phyloP scores from a whole-genome alignment of 1,139 yeast genomes.

The Barnettozyma hawaiiensis region DNA sequence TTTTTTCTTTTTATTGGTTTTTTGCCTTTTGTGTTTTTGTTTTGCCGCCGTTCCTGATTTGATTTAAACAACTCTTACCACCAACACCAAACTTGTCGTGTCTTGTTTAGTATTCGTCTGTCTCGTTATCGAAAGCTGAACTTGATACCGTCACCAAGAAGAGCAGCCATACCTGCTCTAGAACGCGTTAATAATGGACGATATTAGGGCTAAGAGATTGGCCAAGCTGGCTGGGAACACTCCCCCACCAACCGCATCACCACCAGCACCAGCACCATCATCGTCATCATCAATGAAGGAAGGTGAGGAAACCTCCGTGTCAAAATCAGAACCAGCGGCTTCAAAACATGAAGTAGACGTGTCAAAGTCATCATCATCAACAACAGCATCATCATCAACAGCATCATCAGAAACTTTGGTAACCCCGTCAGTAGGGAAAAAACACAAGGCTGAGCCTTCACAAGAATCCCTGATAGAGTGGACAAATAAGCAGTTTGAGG shows the following conservation, averaged over 20 bases:
- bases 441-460: not conserved
- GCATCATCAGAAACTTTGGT: not conserved
- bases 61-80: too few species aligned
- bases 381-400: too few species aligned
- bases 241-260: not conserved
- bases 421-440: not conserved
- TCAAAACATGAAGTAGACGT: slow-evolving; percentile 1
- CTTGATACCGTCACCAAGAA: too few species aligned
- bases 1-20: too few species aligned
- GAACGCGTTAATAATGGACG: slow-evolving; percentile 12
- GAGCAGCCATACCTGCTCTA: too few species aligned
- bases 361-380: not conserved
- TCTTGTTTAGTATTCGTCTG: too few species aligned
- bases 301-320: not conserved
- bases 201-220: slow-evolving; percentile 49
- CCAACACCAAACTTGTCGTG: too few species aligned
- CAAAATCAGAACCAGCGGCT: not conserved
- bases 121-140: too few species aligned
- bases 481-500: slow-evolving; percentile 32
- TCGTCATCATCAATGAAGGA: too few species aligned
- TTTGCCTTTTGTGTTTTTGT: too few species aligned
- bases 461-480: slow-evolving; percentile 21
- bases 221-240: slow-evolving; percentile 36
- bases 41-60: too few species aligned
- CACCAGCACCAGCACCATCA: too few species aligned